phyloP scores from a whole-genome alignment of 164 flowering plant genomes.

The Stephania yunnanensis region DNA sequence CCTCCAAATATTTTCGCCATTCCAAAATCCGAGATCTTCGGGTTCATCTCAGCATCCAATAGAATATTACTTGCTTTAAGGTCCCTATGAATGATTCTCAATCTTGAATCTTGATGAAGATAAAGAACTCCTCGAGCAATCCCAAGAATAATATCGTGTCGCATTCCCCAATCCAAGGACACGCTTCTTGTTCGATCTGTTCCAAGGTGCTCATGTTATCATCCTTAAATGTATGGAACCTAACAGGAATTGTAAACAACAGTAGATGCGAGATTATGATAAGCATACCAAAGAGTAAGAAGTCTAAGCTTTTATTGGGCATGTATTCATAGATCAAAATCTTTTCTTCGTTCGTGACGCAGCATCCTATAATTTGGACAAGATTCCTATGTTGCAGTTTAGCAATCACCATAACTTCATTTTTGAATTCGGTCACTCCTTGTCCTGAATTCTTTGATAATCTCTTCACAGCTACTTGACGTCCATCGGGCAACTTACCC shows the following conservation, averaged over 20 bases:
- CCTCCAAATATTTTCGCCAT: conserved; percentile 59
- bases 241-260: neutral
- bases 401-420: conserved; percentile 19
- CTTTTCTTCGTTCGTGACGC: conserved; percentile 18
- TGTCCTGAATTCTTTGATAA: conserved; percentile 29
- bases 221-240: neutral
- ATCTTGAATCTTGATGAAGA: conserved; percentile 66
- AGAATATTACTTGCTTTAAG: conserved; percentile 64
- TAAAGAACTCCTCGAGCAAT: conserved; percentile 69
- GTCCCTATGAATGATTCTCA: conserved; percentile 67
- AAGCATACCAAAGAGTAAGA: conserved; percentile 21
- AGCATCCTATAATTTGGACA: conserved; percentile 19
- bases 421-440: conserved; percentile 31
- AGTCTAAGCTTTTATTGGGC: conserved; percentile 25
- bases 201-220: neutral
- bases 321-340: conserved; percentile 22
- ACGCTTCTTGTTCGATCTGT: conserved; percentile 28
- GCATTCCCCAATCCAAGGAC: conserved; percentile 41
- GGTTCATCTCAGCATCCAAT: conserved; percentile 51
- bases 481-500: conserved; percentile 27
- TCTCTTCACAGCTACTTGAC: conserved; percentile 38
- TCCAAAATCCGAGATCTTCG: conserved; percentile 77
- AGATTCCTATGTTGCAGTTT: conserved; percentile 25
- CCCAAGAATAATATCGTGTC: conserved; percentile 55
- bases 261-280: neutral